Evolutionary conservation across 2,329 filamentous ascomycete genomes (phyloP), one percentile per base, ranked within the genome.

Genomic region (Aureobasidium lini): DNA sequence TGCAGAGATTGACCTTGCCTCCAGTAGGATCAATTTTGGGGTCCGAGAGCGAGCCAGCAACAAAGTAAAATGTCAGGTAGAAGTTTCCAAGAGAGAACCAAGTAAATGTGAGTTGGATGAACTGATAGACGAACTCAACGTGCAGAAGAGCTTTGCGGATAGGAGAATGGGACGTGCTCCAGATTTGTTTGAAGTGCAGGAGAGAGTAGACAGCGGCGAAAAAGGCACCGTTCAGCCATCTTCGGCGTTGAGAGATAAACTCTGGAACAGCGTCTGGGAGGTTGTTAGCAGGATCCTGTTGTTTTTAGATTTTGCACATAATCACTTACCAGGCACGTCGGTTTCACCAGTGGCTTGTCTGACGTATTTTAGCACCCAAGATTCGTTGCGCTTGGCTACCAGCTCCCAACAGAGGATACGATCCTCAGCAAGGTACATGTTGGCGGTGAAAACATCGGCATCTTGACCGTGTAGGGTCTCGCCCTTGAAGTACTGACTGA

Each of bases 401-500:
- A 99, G 75, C 79, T 99, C 94, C 89, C 89, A 95, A 72, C 90
- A 95, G 18, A 95, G 77, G 68, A 95, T 95, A 73, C 90, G 87
- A 79, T 95, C 90, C 71, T 95, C 90, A 42, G 90, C 90, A 52
- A 95, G 78, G 68, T 94, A 95, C 90, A 95, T 95, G 72, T 99
- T 99, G 37, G 94, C 92, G 0, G 93, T 96, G 70, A 97, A 97
- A 3, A 97, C 91, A 72, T 96, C 93, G 9, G 95, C 94, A 71
- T 96, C 90, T 67, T 95, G 89, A 13, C 94, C 94, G 69, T 97
- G 94, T 29, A 99, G 79, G 1, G 93, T 97, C 74, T 99, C 94
- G 64, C 95, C 95, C 78, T 97, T 97, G 84, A 99, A 99, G 72
- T 99, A 99, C 75, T 97, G 94, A 70, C 92, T 96, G 52, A 99